Conservation (phyloP, 2,329 filamentous ascomycete genomes). For the Talaromyces albobiverticillius region DNA sequence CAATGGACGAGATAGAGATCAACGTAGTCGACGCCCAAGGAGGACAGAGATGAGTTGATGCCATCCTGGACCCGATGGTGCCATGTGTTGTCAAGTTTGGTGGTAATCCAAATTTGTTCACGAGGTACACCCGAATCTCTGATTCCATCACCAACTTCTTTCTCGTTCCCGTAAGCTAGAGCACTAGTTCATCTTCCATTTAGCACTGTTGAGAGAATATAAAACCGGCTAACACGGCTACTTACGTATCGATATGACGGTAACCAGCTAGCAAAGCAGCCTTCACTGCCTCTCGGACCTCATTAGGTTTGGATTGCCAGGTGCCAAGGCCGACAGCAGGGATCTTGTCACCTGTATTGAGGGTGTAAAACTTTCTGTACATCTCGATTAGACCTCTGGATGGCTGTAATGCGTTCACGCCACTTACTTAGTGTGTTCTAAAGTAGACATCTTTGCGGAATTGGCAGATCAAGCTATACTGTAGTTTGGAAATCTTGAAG, state of each 20-base stretch:
- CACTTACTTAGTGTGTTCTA: constrained; percentile 29
- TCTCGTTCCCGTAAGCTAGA: constrained; percentile 61
- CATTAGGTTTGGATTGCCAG: constrained; percentile 54
- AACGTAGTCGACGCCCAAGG: constrained; percentile 64
- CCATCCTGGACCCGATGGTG: constrained; percentile 62
- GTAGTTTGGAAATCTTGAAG: not conserved
- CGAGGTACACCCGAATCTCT: constrained; percentile 64
- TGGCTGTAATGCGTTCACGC: not conserved
- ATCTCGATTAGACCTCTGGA: not conserved
- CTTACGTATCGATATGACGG: constrained; percentile 55
- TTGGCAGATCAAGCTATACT: not conserved
- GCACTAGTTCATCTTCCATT: constrained; percentile 23
- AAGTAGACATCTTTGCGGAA: constrained; percentile 25
- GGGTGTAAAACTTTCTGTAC: constrained; percentile 39
- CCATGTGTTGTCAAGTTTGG: constrained; percentile 66
- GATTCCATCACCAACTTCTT: constrained; percentile 65
- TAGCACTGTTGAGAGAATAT: not conserved
- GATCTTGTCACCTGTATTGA: constrained; percentile 50
- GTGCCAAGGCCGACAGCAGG: constrained; percentile 54
- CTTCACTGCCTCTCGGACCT: constrained; percentile 49
- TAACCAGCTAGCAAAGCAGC: constrained; percentile 52
- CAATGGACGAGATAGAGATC: constrained; percentile 74
- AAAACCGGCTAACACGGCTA: constrained; percentile 16
- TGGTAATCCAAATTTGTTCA: constrained; percentile 66
- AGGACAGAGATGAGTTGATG: constrained; percentile 61